phyloP scores from a whole-genome alignment of 2,329 filamentous ascomycete species.

The Paecilomyces sp. region DNA sequence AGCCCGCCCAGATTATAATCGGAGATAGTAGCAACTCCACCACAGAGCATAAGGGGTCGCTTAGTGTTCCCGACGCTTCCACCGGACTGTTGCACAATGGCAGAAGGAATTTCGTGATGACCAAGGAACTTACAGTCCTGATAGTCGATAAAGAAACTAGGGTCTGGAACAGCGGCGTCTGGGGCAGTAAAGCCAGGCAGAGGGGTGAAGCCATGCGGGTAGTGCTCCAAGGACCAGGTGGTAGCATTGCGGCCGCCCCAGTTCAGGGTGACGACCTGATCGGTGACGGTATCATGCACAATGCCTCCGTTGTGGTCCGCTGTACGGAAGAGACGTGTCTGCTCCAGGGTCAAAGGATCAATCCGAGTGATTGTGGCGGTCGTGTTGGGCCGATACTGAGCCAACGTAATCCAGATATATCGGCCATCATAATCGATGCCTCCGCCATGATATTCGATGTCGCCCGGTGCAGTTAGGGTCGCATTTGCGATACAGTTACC shows the following conservation, averaged over 20 bases:
- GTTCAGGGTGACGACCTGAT: conserved; percentile 36
- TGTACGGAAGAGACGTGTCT: conserved; percentile 28
- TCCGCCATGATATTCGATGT: conserved; percentile 41
- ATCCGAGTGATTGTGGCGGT: conserved; percentile 38
- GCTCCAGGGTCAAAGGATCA: conserved; percentile 30
- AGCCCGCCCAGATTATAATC: conserved; percentile 36
- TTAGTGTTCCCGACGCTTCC: background rate
- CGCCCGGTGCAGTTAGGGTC: conserved; percentile 32
- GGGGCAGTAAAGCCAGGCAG: conserved; percentile 17
- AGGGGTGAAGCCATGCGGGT: conserved; percentile 13
- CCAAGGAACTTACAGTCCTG: conserved; percentile 49
- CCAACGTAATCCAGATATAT: conserved; percentile 41
- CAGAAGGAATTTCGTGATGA: conserved; percentile 27
- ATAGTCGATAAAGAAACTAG: conserved; percentile 42
- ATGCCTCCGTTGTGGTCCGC: conserved; percentile 43
- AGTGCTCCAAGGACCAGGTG: conserved; percentile 25
- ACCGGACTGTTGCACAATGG: background rate
- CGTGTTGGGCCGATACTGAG: conserved; percentile 43
- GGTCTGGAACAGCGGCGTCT: conserved; percentile 24
- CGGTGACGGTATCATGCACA: conserved; percentile 33
- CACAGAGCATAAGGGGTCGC: conserved; percentile 42
- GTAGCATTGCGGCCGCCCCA: conserved; percentile 41
- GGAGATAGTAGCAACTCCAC: conserved; percentile 35
- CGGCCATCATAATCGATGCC: conserved; percentile 45
- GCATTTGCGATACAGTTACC: conserved; percentile 40